Evolutionary conservation across 2,329 filamentous ascomycete genomes (phyloP).

Genomic region (Penicillium crustosum): DNA sequence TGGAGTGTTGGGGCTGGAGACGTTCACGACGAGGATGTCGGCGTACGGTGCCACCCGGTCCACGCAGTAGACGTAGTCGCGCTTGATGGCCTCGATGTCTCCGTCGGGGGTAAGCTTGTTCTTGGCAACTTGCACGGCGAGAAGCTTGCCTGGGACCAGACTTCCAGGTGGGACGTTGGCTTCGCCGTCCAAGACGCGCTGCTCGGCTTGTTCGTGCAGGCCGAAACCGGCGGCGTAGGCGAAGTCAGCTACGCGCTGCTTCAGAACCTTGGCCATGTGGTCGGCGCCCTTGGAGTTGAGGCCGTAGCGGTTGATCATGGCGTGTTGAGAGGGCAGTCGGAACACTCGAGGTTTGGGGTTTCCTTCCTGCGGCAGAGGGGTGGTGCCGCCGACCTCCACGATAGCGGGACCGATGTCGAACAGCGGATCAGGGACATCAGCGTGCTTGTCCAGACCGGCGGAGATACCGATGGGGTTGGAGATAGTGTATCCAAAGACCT

Average conservation of each 20-base stretch:
- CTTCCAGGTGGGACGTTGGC: constrained; percentile 79
- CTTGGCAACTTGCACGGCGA: constrained; percentile 94
- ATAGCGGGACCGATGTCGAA: constrained; percentile 82
- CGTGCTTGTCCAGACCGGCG: constrained; percentile 94
- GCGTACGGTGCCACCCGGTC: constrained; percentile 79
- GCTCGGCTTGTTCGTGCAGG: constrained; percentile 62
- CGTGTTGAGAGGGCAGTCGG: constrained; percentile 76
- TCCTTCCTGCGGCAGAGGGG: constrained; percentile 80
- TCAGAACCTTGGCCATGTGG: constrained; percentile 74
- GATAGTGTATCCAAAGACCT: constrained; percentile 74
- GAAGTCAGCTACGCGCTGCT: constrained; percentile 74
- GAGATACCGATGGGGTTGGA: constrained; percentile 90
- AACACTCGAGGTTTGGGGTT: constrained; percentile 89
- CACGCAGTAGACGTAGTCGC: constrained; percentile 86
- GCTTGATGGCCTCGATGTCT: constrained; percentile 77
- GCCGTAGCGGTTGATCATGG: constrained; percentile 92
- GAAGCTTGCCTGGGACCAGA: constrained; percentile 69
- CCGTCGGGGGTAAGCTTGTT: constrained; percentile 88
- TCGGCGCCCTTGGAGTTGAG: constrained; percentile 91
- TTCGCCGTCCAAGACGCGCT: constrained; percentile 72
- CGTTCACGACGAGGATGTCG: constrained; percentile 96
- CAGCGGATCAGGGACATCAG: constrained; percentile 79
- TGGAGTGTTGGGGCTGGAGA: constrained; percentile 94
- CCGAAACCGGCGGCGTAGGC: constrained; percentile 70
- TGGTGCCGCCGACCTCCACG: constrained; percentile 90